Conservation (phyloP, 1,284 basidiomycete species). For the Porogramme epimiltina region DNA sequence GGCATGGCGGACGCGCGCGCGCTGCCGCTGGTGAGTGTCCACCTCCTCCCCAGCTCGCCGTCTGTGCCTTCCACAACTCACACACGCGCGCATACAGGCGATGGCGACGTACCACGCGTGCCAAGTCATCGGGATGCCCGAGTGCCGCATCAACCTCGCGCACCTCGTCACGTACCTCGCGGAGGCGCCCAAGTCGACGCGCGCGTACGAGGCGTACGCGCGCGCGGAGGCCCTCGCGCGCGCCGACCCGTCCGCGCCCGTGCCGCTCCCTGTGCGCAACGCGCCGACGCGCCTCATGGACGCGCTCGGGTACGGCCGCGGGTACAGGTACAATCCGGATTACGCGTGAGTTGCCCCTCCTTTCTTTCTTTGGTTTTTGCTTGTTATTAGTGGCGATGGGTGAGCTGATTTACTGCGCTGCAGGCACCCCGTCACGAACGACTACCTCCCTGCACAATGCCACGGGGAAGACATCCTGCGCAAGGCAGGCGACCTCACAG, state of each 20-base stretch:
- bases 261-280: constrained; percentile 84
- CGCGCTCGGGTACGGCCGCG: constrained; percentile 73
- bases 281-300: constrained; percentile 87
- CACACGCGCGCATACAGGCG: constrained; percentile 46
- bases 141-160: constrained; percentile 76
- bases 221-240: constrained; percentile 67
- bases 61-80: not conserved
- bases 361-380: too few relatives aligned
- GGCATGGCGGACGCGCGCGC: constrained; percentile 78
- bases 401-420: not conserved
- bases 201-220: constrained; percentile 79
- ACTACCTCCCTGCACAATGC: constrained; percentile 53
- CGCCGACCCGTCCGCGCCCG: constrained; percentile 52
- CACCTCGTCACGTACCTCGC: constrained; percentile 84
- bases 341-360: constrained; percentile 54
- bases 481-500: constrained; percentile 49
- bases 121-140: constrained; percentile 85
- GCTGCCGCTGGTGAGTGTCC: constrained; percentile 60
- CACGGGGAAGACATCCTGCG: constrained; percentile 52
- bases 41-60: not conserved
- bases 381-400: not conserved
- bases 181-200: constrained; percentile 83
- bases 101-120: constrained; percentile 81
- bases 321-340: constrained; percentile 80
- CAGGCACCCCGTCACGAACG: constrained; percentile 76